Evolutionary conservation across 331 rosid species (phyloP), one percentile per base, ranked within the genome.

Genomic region (Saraca asoca): DNA sequence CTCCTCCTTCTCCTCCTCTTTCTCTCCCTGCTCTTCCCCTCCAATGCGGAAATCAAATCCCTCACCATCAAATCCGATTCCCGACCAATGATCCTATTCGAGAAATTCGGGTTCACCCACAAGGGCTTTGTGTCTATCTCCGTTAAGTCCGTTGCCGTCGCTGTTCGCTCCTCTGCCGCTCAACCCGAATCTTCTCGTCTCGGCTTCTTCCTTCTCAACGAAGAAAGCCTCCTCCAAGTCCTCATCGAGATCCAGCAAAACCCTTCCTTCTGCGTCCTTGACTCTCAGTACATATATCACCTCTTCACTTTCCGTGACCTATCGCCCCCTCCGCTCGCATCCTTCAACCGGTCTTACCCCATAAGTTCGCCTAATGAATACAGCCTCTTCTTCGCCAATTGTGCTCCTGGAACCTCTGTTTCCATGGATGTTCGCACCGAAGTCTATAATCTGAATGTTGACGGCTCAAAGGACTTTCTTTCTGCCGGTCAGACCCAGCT

Each of bases 311-410:
- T 91, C 81, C 87, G 80, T 4, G 70, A 80, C 12, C 96, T 91
- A 13, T 85, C 90, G 0, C 98, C 92, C 0, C 90, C 98, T 6
- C 96, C 96, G 0, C 19, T n/a, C 0, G 66, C 90, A 24, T 83
- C 92, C 12, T 85, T 83, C 78, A 42, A 50, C 51, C 82, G 24
- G 0, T 78, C 95, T 5, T 88, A 72, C 72, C 95, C 98, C 0
- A 83, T 91, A 46, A 6, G 87, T 9, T 2, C 77, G 15, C 96
- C 98, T 5, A 89, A 87, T 58, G 98, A 91, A 48, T 89, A 88
- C 77, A 74, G 79, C 63, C 92, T 91, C 82, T 91, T 87, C 85
- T 91, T 88, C 69, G 96, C 97, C 58, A 91, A 91, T n/a, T 91
- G 97, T 73, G 96, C 86, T 0, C 90, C 87, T 0, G 89, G 74